A percentile compares a stretch with the other conserved stretches of the same genome.
Conservation (phyloP, 2,329 filamentous ascomycete species). For the Clonostachys rhizophaga region DNA sequence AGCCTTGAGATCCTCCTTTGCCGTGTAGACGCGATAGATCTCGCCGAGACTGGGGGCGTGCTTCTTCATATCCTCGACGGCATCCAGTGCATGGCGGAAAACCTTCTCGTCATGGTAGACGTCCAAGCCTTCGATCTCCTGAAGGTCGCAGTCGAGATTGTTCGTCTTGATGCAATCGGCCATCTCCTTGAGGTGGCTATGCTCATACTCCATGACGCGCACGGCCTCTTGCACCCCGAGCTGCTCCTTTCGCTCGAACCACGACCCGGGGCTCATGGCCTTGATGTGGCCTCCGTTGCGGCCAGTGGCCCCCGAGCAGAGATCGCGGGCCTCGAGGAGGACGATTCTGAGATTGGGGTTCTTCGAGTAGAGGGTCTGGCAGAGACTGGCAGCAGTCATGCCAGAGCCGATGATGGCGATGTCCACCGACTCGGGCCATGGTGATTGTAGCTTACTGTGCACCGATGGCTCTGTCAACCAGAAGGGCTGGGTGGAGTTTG, state of each 20-base stretch:
- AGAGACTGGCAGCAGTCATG: conserved; percentile 7
- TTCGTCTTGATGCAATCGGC: conserved; percentile 24
- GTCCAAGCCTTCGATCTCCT: conserved; percentile 41
- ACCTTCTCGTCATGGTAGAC: conserved; percentile 30
- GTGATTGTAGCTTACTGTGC: no score
- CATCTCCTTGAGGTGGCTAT: conserved; percentile 32
- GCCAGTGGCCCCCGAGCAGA: conserved; percentile 47
- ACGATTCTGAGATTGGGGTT: conserved; percentile 21
- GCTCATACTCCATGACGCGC: conserved; percentile 34
- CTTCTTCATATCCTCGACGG: no score
- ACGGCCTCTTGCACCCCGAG: conserved; percentile 29
- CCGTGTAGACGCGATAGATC: conserved; percentile 17
- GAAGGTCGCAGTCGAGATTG: conserved; percentile 30
- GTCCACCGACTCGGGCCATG: conserved; percentile 2
- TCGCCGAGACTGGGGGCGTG: no score
- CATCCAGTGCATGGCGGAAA: conserved; percentile 16
- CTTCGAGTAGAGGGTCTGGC: not conserved
- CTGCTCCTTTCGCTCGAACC: conserved; percentile 19
- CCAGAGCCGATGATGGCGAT: conserved; percentile 11
- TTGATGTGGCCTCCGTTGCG: conserved; percentile 50
- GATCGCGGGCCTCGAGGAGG: conserved; percentile 43
- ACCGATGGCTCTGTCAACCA: no score
- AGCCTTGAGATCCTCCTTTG: no score
- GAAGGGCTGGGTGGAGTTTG: no score
- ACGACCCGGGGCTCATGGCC: conserved; percentile 34